Evolutionary conservation across 495 filamentous ascomycete genomes (phyloP).

Genomic region (Trichoderma asperelloides): DNA sequence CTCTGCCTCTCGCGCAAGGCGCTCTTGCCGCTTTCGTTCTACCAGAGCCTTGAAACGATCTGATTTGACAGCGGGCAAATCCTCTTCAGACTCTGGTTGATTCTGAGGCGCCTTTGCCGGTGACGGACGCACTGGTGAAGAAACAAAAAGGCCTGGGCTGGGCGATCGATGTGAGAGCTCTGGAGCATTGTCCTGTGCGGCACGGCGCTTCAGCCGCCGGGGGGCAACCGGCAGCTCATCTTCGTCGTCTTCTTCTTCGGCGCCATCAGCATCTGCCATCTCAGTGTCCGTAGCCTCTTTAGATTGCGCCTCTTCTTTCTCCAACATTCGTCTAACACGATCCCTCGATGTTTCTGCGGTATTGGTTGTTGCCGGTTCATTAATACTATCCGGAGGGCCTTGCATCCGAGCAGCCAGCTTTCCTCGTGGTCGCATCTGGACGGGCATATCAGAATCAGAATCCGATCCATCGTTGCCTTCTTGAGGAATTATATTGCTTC

Average conservation of each 20-base stretch:
- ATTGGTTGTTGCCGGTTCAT: slow-evolving; percentile 16
- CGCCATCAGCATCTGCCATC: slow-evolving; percentile 16
- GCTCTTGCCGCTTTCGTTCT: slow-evolving; percentile 60
- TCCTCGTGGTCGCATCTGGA: slow-evolving; percentile 53
- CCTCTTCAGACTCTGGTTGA: slow-evolving; percentile 32
- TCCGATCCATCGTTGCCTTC: not conserved
- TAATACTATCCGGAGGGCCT: slow-evolving; percentile 14
- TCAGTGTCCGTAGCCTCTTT: slow-evolving; percentile 15
- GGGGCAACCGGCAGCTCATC: slow-evolving; percentile 20
- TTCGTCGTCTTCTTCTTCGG: slow-evolving; percentile 20
- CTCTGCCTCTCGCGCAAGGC: slow-evolving; percentile 52
- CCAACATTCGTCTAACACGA: slow-evolving; percentile 22
- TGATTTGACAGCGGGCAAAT: slow-evolving; percentile 42
- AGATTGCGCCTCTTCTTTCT: slow-evolving; percentile 13
- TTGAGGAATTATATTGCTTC: not conserved
- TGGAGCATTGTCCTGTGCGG: not conserved
- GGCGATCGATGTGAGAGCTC: not conserved
- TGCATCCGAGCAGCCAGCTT: slow-evolving; percentile 64
- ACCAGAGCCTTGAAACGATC: slow-evolving; percentile 59
- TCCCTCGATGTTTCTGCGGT: slow-evolving; percentile 16
- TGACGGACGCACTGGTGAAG: slow-evolving; percentile 24
- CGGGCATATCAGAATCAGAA: slow-evolving; percentile 15
- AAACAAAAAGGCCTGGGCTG: slow-evolving; percentile 27
- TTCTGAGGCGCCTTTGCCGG: slow-evolving; percentile 10
- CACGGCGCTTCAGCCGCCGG: slow-evolving; percentile 24